Evolutionary conservation across 2,329 filamentous ascomycete species (phyloP).

Genomic region (Huntiella omanensis): DNA sequence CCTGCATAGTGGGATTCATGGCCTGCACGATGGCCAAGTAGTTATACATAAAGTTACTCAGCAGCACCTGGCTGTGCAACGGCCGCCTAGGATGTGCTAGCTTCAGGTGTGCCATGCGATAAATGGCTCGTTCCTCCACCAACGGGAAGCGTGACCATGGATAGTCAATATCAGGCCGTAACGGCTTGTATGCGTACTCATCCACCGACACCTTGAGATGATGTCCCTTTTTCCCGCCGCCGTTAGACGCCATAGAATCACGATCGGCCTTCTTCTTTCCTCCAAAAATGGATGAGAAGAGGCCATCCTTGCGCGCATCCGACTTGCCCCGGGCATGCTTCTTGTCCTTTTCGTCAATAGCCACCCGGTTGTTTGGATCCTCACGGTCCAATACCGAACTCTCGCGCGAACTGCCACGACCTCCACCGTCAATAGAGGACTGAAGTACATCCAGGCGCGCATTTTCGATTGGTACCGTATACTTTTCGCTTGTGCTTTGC

Average conservation of each 20-base stretch:
- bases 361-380: conserved; percentile 41
- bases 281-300: conserved; percentile 90
- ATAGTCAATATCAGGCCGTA: conserved; percentile 82
- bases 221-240: conserved; percentile 45
- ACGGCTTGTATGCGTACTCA: conserved; percentile 49
- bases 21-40: conserved; percentile 97
- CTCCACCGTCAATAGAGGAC: conserved; percentile 52
- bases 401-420: conserved; percentile 49
- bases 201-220: conserved; percentile 55
- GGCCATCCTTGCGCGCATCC: conserved; percentile 70
- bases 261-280: conserved; percentile 68
- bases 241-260: conserved; percentile 28
- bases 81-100: conserved; percentile 89
- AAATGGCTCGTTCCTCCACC: conserved; percentile 88
- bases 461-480: conserved; percentile 32
- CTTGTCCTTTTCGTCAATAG: conserved; percentile 30
- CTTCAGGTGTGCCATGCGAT: conserved; percentile 97
- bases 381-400: conserved; percentile 72
- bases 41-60: conserved; percentile 99
- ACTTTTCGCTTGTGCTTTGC: conserved; percentile 28
- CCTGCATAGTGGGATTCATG: conserved; percentile 91
- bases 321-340: conserved; percentile 68
- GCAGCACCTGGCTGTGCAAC: conserved; percentile 79
- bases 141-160: conserved; percentile 93
- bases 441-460: conserved; percentile 74